Percentiles rank a stretch among this genome's conserved stretches.
Evolutionary conservation across 768 basidiomycete species (phyloP).

Genomic region (Podaxis carcinomalis): DNA sequence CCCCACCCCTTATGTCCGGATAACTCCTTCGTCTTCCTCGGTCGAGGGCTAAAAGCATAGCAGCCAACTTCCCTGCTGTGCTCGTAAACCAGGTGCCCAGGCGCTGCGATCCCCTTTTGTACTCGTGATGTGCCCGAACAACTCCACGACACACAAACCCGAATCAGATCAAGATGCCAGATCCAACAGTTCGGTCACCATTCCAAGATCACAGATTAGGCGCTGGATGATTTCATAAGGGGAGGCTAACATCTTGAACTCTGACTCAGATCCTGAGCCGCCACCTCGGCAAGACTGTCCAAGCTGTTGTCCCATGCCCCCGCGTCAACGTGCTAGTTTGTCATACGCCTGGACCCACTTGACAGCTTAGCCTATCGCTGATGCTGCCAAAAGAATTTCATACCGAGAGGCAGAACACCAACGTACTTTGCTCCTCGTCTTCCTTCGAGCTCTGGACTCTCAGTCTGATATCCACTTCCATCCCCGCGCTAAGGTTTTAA

Average conservation of each 20-base stretch:
- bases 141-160: not conserved
- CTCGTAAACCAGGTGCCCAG: not conserved
- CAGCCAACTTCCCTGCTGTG: not conserved
- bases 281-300: not conserved
- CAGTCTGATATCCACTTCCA: not conserved
- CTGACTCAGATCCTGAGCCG: not conserved
- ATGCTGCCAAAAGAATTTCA: not conserved
- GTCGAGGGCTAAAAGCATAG: not conserved
- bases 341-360: constrained; percentile 9
- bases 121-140: not conserved
- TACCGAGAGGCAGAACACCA: not conserved
- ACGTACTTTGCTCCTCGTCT: not conserved
- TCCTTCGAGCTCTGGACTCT: not conserved
- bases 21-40: not conserved
- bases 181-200: not conserved
- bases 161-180: not conserved
- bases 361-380: not conserved
- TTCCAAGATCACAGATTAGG: not conserved
- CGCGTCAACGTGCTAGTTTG: not conserved
- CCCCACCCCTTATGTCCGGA: not conserved
- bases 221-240: constrained; percentile 6
- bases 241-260: not conserved
- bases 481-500: not conserved
- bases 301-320: not conserved
- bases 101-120: not conserved